A percentile compares a stretch with the other conserved stretches of the same genome.
Evolutionary conservation across 2,329 filamentous ascomycete species (phyloP).

Genomic region (Sporothrix euskadiensis): DNA sequence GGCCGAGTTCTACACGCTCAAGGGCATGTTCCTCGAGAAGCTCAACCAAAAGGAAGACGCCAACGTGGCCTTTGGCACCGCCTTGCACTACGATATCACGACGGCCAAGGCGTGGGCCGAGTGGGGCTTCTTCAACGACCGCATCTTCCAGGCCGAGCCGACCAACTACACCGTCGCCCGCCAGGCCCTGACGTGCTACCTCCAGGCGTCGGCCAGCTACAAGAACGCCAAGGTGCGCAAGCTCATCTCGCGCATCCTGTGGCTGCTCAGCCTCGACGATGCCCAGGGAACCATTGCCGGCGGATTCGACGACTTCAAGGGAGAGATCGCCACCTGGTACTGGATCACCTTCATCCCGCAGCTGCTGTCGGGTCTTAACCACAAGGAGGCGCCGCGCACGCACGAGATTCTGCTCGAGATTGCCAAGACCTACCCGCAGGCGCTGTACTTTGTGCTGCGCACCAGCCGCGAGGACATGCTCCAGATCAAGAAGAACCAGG

Average conservation of each 20-base stretch:
- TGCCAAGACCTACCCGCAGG: constrained; percentile 92
- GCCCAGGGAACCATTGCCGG: constrained; percentile 76
- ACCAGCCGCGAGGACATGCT: constrained; percentile 94
- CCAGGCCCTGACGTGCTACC: constrained; percentile 91
- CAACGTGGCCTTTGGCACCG: constrained; percentile 90
- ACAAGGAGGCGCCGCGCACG: constrained; percentile 86
- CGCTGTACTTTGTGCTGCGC: constrained; percentile 90
- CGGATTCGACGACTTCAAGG: constrained; percentile 95
- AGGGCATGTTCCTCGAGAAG: constrained; percentile 98
- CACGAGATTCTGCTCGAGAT: constrained; percentile 88
- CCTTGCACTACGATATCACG: constrained; percentile 92
- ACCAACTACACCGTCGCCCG: constrained; percentile 78
- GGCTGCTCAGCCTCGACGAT: constrained; percentile 93
- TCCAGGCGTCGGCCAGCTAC: constrained; percentile 93
- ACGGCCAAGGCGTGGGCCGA: constrained; percentile 98
- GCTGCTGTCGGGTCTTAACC: constrained; percentile 83
- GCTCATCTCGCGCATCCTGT: constrained; percentile 86
- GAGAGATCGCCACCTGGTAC: constrained; percentile 97
- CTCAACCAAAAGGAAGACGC: constrained; percentile 87
- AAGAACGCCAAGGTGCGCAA: constrained; percentile 97
- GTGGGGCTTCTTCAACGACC: constrained; percentile 98
- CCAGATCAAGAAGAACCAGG: constrained; percentile 85
- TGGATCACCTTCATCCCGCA: constrained; percentile 99
- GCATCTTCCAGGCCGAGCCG: constrained; percentile 90
- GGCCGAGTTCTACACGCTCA: constrained; percentile 97